A percentile compares a stretch with the other conserved stretches of the same genome.
Evolutionary conservation across 1,284 basidiomycete species (phyloP).

Genomic region (Rhodotorula sp.): DNA sequence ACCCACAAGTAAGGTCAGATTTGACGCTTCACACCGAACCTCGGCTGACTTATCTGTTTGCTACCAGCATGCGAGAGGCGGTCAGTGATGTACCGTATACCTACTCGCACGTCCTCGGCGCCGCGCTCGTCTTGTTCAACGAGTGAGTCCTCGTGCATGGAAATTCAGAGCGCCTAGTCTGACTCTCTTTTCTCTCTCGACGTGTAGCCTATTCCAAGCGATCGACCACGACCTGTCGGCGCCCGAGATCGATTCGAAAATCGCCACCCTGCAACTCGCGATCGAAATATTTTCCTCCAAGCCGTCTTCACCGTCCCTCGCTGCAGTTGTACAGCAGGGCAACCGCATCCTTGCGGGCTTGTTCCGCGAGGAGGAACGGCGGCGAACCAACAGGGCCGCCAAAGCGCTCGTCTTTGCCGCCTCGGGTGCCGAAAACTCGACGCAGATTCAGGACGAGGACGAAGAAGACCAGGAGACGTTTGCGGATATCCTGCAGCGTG

Average conservation of each 20-base stretch:
- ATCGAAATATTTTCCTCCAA: constrained; percentile 37
- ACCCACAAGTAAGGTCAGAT: constrained; percentile 29
- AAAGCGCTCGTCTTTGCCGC: constrained; percentile 30
- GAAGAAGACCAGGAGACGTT: constrained; percentile 30
- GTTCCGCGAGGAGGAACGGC: constrained; percentile 38
- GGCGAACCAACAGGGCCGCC: constrained; percentile 28
- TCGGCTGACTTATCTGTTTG: background rate
- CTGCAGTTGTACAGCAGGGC: constrained; percentile 31
- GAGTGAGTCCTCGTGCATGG: constrained; percentile 11
- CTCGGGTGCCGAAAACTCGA: background rate
- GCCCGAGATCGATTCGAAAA: constrained; percentile 36
- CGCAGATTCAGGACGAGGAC: constrained; percentile 15
- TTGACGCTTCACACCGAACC: background rate
- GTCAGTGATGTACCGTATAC: constrained; percentile 37
- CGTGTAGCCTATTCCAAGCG: constrained; percentile 40
- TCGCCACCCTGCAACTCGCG: constrained; percentile 34
- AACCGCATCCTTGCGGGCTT: constrained; percentile 34
- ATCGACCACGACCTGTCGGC: constrained; percentile 40
- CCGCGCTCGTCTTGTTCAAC: constrained; percentile 39
- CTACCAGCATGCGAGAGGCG: constrained; percentile 28
- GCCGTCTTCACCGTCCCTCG: constrained; percentile 23
- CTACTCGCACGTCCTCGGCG: constrained; percentile 39
- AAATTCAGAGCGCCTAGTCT: background rate
- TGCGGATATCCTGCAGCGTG: constrained; percentile 38
- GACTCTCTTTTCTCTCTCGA: background rate